Conservation (phyloP, 768 basidiomycete species). For the Lactarius trivialis region DNA sequence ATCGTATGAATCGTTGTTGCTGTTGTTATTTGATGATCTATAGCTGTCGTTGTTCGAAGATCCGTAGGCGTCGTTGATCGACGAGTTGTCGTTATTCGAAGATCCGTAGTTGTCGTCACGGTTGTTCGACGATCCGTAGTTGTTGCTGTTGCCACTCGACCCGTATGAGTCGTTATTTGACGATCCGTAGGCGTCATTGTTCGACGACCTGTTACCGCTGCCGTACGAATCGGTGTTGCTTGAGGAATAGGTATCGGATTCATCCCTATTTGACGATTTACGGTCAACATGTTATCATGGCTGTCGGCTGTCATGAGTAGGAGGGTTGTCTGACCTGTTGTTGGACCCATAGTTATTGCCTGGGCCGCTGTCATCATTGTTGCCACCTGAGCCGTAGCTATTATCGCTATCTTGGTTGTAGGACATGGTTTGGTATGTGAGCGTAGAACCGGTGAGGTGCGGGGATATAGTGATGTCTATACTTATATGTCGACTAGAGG, state of each 20-base stretch:
- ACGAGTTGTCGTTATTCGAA: slow-evolving; percentile 1
- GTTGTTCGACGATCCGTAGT: not conserved
- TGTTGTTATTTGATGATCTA: slow-evolving; percentile 25
- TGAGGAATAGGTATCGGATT: not conserved
- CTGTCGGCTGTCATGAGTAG: not conserved
- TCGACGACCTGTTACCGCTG: slow-evolving; percentile 7
- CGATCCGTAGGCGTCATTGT: slow-evolving; percentile 20
- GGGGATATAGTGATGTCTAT: not conserved
- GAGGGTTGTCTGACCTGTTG: not conserved
- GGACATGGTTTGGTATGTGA: slow-evolving; percentile 17
- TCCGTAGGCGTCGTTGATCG: no score
- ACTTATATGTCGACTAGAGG: not conserved
- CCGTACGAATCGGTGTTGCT: slow-evolving; percentile 1
- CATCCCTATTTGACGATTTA: not conserved
- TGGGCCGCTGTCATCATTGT: not conserved
- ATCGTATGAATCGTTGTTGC: slow-evolving; percentile 21
- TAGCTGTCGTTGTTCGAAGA: slow-evolving; percentile 27
- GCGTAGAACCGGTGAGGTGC: not conserved
- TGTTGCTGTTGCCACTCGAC: slow-evolving; percentile 1
- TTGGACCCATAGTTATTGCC: slow-evolving; percentile 5
- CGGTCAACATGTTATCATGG: not conserved
- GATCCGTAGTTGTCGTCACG: not conserved
- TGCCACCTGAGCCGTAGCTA: slow-evolving; percentile 3
- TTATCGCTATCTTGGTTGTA: slow-evolving; percentile 15
- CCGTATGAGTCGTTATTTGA: slow-evolving; percentile 24